Evolutionary conservation across 306 rosid species (phyloP), one percentile per base, ranked within the genome.

Genomic region (Vigna unguiculata): DNA sequence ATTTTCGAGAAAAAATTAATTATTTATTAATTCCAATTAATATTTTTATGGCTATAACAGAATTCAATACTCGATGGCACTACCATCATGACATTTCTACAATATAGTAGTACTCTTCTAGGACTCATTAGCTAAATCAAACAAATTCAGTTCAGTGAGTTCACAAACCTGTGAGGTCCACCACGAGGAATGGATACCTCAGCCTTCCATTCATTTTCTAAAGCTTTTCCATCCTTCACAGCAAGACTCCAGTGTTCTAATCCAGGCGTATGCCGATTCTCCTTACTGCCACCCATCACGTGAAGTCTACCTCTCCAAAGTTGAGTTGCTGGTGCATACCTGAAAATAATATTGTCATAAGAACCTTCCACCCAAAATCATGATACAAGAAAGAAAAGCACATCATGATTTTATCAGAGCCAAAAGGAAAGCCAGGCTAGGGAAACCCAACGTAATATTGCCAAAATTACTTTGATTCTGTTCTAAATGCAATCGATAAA

Each of bases 221-320:
- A 79, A 64, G 88, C 84, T 81, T 87, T 84, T 24, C 97, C 98
- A 63, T 89, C 91, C 81, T 90, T 89, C 34, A 94, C 98, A 40
- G 96, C 93, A 78, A 94, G 82, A 86, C 98, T 92, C 97, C 98
- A 94, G 82, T 89, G 96, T 73, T 94, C 98, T 79, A 92, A 79
- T 78, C 89, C 95, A 69, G 98, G 97, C 2, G 96, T 92, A 77
- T 90, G 91, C 10, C 98, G 96, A 69, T 94, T 94, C 87, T 94
- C 98, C 87, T 90, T 90, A 84, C 98, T 94, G 54, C 98, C 98
- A 46, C 98, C 98, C 98, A 92, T 94, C 85, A 94, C 98, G 83
- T 94, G 98, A 55, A 94, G 88, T 76, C 98, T 89, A 49, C 95
- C 98, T 84, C 90, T 92, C 98, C 97, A 94, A 76, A 92, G 82